These are phyloP conservation scores for Silene coronaria DNA, from an alignment of 179 eudicot species.

Conservation along the genomic window DNA sequence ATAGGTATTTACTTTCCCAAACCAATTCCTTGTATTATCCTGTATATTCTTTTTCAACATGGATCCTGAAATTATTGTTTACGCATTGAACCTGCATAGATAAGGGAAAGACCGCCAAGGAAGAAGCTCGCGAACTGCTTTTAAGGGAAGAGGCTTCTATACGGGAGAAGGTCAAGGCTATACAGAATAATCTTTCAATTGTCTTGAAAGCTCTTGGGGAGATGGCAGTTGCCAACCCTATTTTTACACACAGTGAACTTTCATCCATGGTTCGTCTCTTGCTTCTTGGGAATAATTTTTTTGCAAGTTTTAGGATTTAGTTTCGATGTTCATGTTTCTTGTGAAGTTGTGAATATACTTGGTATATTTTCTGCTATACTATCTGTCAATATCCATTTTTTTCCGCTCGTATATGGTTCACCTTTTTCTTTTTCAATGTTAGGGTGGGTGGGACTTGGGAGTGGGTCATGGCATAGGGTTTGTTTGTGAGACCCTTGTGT, in stretches of 20 bases:
- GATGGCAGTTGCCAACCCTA: conserved; percentile 84
- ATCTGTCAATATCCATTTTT: neutral
- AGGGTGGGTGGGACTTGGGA: neutral
- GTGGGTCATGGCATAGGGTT: neutral
- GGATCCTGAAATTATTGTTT: conserved; percentile 6
- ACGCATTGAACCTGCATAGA: conserved; percentile 35
- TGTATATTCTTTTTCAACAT: neutral
- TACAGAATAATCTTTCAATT: conserved; percentile 63
- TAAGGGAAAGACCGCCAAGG: conserved; percentile 88
- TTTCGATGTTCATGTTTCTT: neutral
- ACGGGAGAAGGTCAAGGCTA: conserved; percentile 58
- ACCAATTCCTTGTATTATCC: neutral
- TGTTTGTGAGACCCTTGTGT: neutral
- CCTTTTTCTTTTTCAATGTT: neutral
- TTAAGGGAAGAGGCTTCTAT: conserved; percentile 66
- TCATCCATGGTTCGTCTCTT: conserved; percentile 69
- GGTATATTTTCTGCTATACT: neutral
- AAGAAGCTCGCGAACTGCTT: conserved; percentile 92
- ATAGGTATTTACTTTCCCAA: conserved; percentile 36
- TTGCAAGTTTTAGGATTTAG: neutral
- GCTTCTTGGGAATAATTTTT: neutral
- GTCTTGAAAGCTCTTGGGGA: conserved; percentile 81
- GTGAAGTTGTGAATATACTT: neutral
- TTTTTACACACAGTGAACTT: conserved; percentile 91
- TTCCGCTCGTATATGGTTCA: conserved; percentile 5